Base-by-base conservation (phyloP, 352 stramenopile genomes). In the Phytophthora litchii region DNA sequence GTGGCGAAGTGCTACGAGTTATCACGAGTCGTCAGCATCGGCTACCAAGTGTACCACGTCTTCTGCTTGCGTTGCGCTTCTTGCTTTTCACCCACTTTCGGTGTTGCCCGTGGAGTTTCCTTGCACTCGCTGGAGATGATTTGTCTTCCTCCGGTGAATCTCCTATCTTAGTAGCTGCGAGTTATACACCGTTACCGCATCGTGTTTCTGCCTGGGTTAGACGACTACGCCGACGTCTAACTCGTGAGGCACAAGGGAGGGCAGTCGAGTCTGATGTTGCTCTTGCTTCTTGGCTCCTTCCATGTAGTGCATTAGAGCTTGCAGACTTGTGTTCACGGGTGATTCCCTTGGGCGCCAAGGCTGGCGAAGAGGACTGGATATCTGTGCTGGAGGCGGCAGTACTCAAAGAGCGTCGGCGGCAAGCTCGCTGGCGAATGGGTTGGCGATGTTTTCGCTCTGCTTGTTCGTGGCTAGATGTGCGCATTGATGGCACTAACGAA, bases 381-480 rank as follows among this genome's bases (percentile, higher is more conserved):
- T 36, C 32, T 4, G 38, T 52, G 1, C 54, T 91, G 21, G 66
- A 83, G 36, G 45, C 34, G 9, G 78, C 74, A 19, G 31, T 89
- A 7, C 14, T 54, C 4, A 46, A 38, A 7, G 69, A 80, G 27
- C 53, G 68, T 1, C 36, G 54, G 5, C 46, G 51, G 25, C 81
- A 67, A 7, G 36, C 40, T 34, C 54, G 58, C 19, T 93, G 84
- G 84, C 52, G 64, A 1, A 56, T 74, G n/a, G 80, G 80, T 8
- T 93, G 84, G 84, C 70, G 79, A 21, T 91, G 80, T 46, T 89
- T 93, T 55, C 80, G 74, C 1, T 65, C 69, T 1, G 72, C 75
- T 3, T 88, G 76, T 20, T 66, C 69, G 37, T 91, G 76, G 78
- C 60, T 91, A 45, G 54, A 92, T 16, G 51, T 92, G 3, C 32